Evolutionary conservation across 2,329 filamentous ascomycete species (phyloP).

Genomic region (Pyrenophora graminea): DNA sequence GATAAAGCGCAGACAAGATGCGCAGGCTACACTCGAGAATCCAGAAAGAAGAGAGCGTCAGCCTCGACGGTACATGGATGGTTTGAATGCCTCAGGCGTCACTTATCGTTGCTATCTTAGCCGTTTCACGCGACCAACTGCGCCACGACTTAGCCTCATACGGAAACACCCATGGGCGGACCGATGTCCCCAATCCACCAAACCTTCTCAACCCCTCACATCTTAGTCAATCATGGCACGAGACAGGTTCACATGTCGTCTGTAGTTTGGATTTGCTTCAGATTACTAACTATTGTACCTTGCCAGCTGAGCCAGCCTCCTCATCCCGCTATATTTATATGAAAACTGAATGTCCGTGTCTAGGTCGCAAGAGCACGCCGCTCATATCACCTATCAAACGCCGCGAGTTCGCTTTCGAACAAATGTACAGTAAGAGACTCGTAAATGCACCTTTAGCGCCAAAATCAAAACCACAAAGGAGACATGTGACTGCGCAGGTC

Average conservation of each 20-base stretch:
- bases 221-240: background rate
- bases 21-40: background rate
- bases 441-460: constrained; percentile 17
- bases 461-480: constrained; percentile 12
- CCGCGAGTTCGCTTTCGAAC: constrained; percentile 21
- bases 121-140: constrained; percentile 13
- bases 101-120: constrained; percentile 13
- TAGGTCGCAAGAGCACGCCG: constrained; percentile 10
- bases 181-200: too few species aligned
- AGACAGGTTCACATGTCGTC: background rate
- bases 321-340: background rate
- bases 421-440: constrained; percentile 34
- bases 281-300: constrained; percentile 18
- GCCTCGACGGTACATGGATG: background rate
- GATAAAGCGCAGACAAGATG: background rate
- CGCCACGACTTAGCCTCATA: constrained; percentile 8
- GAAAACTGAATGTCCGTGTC: constrained; percentile 1
- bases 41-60: background rate
- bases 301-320: constrained; percentile 1
- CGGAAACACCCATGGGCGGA: constrained; percentile 1
- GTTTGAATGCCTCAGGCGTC: constrained; percentile 9
- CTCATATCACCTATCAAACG: constrained; percentile 10
- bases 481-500: background rate
- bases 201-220: background rate
- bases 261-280: background rate